Percentiles rank a stretch among this genome's conserved stretches.
Conservation (phyloP, 495 filamentous ascomycete species). For the Rhypophila decipiens region DNA sequence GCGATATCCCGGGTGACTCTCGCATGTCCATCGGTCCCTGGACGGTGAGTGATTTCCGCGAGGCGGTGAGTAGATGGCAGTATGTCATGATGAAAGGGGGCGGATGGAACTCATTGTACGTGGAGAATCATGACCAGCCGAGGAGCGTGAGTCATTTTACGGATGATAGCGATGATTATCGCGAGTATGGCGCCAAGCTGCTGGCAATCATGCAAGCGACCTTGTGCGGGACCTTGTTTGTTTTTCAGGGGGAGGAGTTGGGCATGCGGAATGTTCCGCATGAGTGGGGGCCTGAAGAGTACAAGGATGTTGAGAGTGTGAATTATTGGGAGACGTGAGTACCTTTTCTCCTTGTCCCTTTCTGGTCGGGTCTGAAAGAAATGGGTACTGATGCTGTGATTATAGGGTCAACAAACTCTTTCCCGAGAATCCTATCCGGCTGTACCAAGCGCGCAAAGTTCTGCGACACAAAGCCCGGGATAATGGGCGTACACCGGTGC, state of each 20-base stretch:
- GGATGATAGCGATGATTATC: constrained; percentile 36
- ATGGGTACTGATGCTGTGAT: constrained; percentile 7
- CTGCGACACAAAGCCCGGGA: constrained; percentile 52
- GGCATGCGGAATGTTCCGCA: constrained; percentile 67
- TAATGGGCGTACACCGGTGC: constrained; percentile 53
- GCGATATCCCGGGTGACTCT: constrained; percentile 50
- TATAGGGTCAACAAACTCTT: background rate
- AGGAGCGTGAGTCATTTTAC: constrained; percentile 57
- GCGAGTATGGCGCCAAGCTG: constrained; percentile 52
- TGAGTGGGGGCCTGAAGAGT: constrained; percentile 60
- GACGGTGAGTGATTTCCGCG: background rate
- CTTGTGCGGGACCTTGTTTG: constrained; percentile 61
- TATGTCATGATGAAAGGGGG: constrained; percentile 56
- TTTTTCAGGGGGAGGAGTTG: constrained; percentile 74
- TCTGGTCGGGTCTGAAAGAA: background rate
- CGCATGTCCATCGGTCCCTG: background rate
- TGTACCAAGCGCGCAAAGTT: constrained; percentile 48
- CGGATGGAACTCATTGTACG: constrained; percentile 67
- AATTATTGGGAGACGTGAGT: constrained; percentile 42
- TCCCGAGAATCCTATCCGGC: constrained; percentile 28
- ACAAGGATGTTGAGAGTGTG: constrained; percentile 67
- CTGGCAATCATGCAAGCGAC: constrained; percentile 37
- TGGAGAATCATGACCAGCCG: constrained; percentile 66
- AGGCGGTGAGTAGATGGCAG: background rate
- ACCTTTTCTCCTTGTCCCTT: background rate